These are phyloP conservation scores for Phlebiopsis flavidoalba DNA, from an alignment of 768 basidiomycete genomes.

Conservation along the genomic window DNA sequence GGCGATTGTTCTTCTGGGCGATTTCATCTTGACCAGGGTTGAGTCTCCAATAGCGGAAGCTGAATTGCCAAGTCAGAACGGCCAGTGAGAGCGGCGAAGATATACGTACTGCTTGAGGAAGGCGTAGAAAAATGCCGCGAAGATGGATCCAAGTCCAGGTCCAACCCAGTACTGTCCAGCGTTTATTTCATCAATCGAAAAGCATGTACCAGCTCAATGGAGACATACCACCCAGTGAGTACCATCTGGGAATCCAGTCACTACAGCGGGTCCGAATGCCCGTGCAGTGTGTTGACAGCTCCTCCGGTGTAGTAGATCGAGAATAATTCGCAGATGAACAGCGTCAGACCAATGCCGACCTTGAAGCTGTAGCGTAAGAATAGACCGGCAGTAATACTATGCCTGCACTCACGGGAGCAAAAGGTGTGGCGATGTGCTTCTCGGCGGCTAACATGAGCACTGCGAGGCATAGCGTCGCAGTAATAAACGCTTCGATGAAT, in stretches of 20 bases:
- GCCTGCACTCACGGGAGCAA: conserved; percentile 47
- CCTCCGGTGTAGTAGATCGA: conserved; percentile 61
- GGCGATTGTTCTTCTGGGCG: conserved; percentile 39
- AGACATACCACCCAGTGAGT: conserved; percentile 57
- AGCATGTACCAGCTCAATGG: neutral
- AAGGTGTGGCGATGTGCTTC: conserved; percentile 60
- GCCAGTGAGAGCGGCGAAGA: neutral
- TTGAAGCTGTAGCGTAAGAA: conserved; percentile 18
- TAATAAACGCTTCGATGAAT: conserved; percentile 76
- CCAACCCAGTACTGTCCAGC: conserved; percentile 63
- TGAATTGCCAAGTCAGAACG: too few species aligned
- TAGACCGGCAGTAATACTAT: too few species aligned
- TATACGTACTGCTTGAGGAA: conserved; percentile 44
- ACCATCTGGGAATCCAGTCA: conserved; percentile 47
- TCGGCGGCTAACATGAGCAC: conserved; percentile 74
- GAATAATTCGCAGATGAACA: conserved; percentile 62
- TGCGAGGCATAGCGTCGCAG: conserved; percentile 49
- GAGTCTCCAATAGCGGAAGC: conserved; percentile 47
- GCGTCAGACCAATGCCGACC: conserved; percentile 62
- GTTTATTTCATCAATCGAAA: neutral
- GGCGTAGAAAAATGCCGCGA: conserved; percentile 53
- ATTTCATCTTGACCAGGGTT: conserved; percentile 43
- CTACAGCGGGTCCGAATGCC: conserved; percentile 63
- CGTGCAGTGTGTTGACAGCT: conserved; percentile 66
- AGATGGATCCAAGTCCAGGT: conserved; percentile 60